Percentiles rank a stretch among this genome's conserved stretches.
phyloP scores from a whole-genome alignment of 2,329 filamentous ascomycete species.

The Polytolypa hystricis region DNA sequence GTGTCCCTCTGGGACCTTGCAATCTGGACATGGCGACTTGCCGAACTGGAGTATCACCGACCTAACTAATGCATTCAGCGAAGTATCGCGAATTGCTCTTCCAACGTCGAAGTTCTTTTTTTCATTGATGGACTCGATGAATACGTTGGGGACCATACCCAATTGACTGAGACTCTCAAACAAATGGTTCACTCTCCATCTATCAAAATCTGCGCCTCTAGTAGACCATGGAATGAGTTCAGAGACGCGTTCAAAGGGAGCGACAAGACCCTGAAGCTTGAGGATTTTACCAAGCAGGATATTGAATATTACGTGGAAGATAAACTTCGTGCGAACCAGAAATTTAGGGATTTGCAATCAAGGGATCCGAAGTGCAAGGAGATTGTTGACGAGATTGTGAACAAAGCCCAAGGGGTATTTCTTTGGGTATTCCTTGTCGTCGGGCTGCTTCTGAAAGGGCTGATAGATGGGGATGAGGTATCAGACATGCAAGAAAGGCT shows the following conservation, averaged over 20 bases:
- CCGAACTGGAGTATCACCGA: conserved; percentile 4
- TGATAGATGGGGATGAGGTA: conserved; percentile 14
- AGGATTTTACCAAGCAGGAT: conserved; percentile 17
- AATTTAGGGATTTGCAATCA: too few relatives aligned
- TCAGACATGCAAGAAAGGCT: conserved; percentile 13
- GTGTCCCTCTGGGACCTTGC: conserved; percentile 5
- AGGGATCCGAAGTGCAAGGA: too few relatives aligned
- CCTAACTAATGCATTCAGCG: conserved; percentile 7
- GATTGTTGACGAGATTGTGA: conserved; percentile 14
- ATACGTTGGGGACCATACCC: conserved; percentile 13
- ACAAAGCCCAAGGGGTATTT: conserved; percentile 20
- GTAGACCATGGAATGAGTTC: conserved; percentile 21
- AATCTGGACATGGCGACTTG: too few relatives aligned
- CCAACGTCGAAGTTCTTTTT: conserved; percentile 10
- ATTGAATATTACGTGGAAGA: conserved; percentile 13
- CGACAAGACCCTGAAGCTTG: conserved; percentile 12
- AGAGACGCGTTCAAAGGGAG: conserved; percentile 16
- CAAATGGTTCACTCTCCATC: conserved; percentile 4
- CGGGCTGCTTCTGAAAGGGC: conserved; percentile 13
- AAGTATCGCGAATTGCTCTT: conserved; percentile 1
- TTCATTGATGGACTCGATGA: conserved; percentile 26
- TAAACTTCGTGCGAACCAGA: too few relatives aligned
- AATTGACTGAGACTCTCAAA: conserved; percentile 13
- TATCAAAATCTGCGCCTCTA: conserved; percentile 19
- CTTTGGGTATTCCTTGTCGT: conserved; percentile 22